Evolutionary conservation across 2,329 filamentous ascomycete genomes (phyloP), one percentile per base, ranked within the genome.

Genomic region (Cytospora chrysosperma): DNA sequence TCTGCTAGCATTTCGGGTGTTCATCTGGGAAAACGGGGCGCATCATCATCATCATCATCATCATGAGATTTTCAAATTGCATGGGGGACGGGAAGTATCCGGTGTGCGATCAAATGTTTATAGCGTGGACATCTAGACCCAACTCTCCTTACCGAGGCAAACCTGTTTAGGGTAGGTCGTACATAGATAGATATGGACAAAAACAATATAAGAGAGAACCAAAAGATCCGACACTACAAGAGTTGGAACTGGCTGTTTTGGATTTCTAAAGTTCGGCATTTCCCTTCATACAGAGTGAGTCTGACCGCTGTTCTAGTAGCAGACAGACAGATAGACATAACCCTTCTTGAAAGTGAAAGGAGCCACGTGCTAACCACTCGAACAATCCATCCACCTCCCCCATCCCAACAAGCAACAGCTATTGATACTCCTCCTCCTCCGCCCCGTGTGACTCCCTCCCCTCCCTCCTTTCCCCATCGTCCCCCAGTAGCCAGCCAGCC

Each of bases 291-390:
- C 51, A 15, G 51, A 34, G 27, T 40, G 49, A 27, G 24, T 43
- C 10, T 7, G 19, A 43, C 40, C 21, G 40, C 19, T n/a, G 40
- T 21, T 43, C 40, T 43, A n/a, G 8, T 43, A n/a, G 40, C 40
- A 21, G 19, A 43, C 40, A n/a, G 19, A n/a, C n/a, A 32, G 30
- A 32, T n/a, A n/a, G n/a, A n/a, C n/a, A n/a, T n/a, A n/a, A n/a
- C n/a, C n/a, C n/a, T n/a, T 6, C 19, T 15, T n/a, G n/a, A 21
- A 21, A 37, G 19, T 21, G n/a, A 32, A 61, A 55, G 24, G 58
- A 34, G 37, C 50, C 30, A 55, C 55, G 50, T 32, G 40, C 34
- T 49, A 52, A 49, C 51, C 51, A 54, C 50, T 61, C 37, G n/a
- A 49, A 61, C 37, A 61, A n/a, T 37, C 58, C 13, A 43, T 24